phyloP scores from a whole-genome alignment of 345 rosid genomes.

The Zanthoxylum bungeanum region DNA sequence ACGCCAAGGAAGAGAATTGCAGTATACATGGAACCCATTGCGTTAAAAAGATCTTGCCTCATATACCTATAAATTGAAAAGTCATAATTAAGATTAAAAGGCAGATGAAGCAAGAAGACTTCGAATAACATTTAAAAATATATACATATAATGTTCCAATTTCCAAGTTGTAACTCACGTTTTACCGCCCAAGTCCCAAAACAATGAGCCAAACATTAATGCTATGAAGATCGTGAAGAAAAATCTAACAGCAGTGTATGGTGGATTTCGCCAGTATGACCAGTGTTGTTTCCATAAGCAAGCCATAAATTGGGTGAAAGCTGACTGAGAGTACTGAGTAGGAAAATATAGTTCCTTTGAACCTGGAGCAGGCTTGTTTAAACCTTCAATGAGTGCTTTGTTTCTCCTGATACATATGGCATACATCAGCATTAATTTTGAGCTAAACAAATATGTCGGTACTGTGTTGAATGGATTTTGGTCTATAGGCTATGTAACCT shows the following conservation, averaged over 20 bases:
- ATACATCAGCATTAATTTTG: background rate
- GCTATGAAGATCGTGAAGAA: conserved; percentile 33
- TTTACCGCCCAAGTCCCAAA: conserved; percentile 42
- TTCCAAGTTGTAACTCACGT: conserved; percentile 17
- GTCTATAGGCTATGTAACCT: background rate
- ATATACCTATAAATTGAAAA: conserved; percentile 5
- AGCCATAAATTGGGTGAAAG: conserved; percentile 31
- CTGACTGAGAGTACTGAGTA: conserved; percentile 31
- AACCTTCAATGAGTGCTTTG: conserved; percentile 33
- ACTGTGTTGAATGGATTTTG: background rate
- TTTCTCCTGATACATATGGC: conserved; percentile 29
- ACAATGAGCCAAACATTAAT: conserved; percentile 36
- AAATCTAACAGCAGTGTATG: conserved; percentile 41
- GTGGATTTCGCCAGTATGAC: conserved; percentile 53
- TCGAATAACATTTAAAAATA: background rate
- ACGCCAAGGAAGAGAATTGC: conserved; percentile 49
- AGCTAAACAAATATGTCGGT: background rate
- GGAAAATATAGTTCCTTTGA: conserved; percentile 35
- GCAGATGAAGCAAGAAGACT: background rate
- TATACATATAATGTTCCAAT: too few relatives aligned
- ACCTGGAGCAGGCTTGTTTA: conserved; percentile 34
- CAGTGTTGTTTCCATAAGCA: conserved; percentile 48
- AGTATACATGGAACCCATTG: conserved; percentile 49
- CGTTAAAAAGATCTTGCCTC: conserved; percentile 47
- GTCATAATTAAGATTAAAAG: background rate